phyloP scores from a whole-genome alignment of 2,329 filamentous ascomycete species.

The Talaromyces albobiverticillius region DNA sequence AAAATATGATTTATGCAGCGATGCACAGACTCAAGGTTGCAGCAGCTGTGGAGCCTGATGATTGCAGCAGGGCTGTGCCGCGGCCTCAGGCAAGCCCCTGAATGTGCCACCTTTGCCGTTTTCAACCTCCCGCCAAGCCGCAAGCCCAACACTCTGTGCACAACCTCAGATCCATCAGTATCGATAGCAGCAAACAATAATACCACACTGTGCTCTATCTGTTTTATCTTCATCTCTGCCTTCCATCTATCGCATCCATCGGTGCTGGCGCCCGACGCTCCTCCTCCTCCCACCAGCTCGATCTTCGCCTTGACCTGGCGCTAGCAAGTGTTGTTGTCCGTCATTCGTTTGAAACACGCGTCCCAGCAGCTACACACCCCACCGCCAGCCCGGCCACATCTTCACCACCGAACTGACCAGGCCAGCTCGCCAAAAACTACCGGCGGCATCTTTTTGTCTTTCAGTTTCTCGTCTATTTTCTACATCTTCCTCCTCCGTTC shows the following conservation, averaged over 20 bases:
- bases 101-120: conserved; percentile 9
- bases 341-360: conserved; percentile 20
- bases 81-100: not conserved
- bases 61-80: not conserved
- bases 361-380: conserved; percentile 12
- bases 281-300: too few species aligned
- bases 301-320: too few species aligned
- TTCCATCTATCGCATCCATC: not conserved
- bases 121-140: conserved; percentile 1
- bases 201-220: conserved; percentile 7
- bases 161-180: not conserved
- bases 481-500: not conserved
- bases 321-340: too few species aligned
- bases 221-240: conserved; percentile 1
- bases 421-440: not conserved
- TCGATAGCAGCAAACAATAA: not conserved
- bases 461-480: not conserved
- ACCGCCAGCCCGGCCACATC: not conserved
- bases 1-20: too few species aligned
- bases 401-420: not conserved
- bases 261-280: too few species aligned
- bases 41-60: not conserved
- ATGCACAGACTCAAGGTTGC: not conserved
- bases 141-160: not conserved
- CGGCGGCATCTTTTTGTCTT: not conserved